Base-by-base conservation (phyloP, 2,329 filamentous ascomycete species). In the Aspergillus ochraceus region DNA sequence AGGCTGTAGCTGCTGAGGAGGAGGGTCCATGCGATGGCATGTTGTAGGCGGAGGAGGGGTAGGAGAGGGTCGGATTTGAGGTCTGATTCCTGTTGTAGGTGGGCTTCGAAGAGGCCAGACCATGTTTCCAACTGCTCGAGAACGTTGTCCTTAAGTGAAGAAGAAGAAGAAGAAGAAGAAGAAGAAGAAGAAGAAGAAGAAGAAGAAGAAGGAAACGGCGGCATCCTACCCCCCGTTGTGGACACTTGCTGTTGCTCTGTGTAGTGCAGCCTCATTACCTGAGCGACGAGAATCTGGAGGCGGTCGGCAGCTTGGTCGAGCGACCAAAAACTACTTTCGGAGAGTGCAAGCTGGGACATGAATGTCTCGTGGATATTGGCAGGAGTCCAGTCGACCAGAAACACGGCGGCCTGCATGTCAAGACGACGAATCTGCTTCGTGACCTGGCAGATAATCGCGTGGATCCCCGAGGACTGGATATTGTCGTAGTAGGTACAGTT, bases 341-440 rank as follows among this genome's bases (percentile, higher is more conserved):
- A 17, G 14, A n/a, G 36, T 42, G 17, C 6, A 42, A 17, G 36
- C 6, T n/a, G 36, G 17, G 36, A 42, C 36, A n/a, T 6, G 14
- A n/a, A 42, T n/a, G 14, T 17, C 36, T 42, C 17, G 17, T 42
- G 17, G 6, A 42, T 42, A 17, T 42, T 42, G 11, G 14, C 36
- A 8, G 36, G 36, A n/a, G 36, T n/a, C 36, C 36, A 42, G 36
- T 74, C 74, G 39, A 72, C 52, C 24, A 77, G 61, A 65, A 74
- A 76, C 19, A 62, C 69, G 9, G 60, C 68, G 17, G 74, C 72
- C 63, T 77, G 74, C 67, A 75, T 70, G 58, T 78, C 74, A 19
- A 65, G 74, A 59, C 74, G 74, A 49, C 65, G 71, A 53, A 77
- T 73, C 60, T 77, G 74, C 50, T 66, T 67, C 52, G 70, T 70